phyloP scores from a whole-genome alignment of 1,284 basidiomycete species.

The Fistulina hepatica region DNA sequence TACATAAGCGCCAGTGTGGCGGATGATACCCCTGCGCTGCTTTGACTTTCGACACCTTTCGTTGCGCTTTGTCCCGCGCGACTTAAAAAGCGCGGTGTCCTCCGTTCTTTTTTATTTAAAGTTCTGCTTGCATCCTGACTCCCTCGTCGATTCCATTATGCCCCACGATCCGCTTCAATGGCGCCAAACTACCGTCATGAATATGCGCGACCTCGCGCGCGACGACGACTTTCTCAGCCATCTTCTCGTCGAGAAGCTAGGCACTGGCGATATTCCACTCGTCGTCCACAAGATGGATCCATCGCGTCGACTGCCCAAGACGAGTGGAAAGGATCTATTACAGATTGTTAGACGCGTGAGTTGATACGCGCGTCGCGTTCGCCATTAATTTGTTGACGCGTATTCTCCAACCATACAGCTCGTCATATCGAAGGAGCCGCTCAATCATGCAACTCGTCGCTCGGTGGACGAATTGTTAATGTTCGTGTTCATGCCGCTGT shows the following conservation, averaged over 20 bases:
- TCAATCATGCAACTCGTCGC: slow-evolving; percentile 45
- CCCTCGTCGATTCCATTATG: slow-evolving; percentile 21
- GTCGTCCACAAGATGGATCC: slow-evolving; percentile 81
- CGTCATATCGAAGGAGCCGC: slow-evolving; percentile 40
- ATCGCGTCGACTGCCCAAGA: slow-evolving; percentile 60
- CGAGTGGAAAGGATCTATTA: slow-evolving; percentile 52
- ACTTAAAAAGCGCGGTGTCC: no score
- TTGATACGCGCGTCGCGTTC: slow-evolving; percentile 23
- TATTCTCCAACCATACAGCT: slow-evolving; percentile 46
- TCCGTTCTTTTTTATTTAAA: no score
- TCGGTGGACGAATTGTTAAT: slow-evolving; percentile 64
- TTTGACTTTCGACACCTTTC: no score
- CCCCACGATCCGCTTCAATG: slow-evolving; percentile 34
- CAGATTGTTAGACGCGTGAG: slow-evolving; percentile 66
- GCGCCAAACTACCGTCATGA: slow-evolving; percentile 71
- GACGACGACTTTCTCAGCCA: slow-evolving; percentile 83
- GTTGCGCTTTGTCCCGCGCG: no score
- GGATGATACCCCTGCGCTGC: no score
- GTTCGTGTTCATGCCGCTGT: no score
- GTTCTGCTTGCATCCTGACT: slow-evolving; percentile 29
- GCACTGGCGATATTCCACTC: slow-evolving; percentile 61
- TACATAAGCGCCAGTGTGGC: no score
- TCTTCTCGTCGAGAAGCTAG: slow-evolving; percentile 75
- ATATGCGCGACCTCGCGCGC: slow-evolving; percentile 73
- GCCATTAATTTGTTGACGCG: slow-evolving; percentile 15